These are phyloP conservation scores for Calonectria hawksworthii DNA, from an alignment of 2,329 filamentous ascomycete species.

Conservation along the genomic window DNA sequence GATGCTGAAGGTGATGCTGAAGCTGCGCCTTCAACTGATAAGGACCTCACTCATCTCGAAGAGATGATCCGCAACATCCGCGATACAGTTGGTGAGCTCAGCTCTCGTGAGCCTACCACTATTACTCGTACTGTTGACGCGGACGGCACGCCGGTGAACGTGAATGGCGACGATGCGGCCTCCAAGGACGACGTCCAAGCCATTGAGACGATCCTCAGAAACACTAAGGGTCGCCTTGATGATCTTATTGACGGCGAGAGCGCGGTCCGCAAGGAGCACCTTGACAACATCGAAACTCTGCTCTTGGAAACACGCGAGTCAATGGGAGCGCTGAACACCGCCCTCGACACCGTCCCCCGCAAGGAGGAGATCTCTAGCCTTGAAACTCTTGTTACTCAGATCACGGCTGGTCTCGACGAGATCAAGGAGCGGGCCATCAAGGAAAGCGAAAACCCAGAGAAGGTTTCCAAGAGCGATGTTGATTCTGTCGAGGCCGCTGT, in stretches of 20 bases:
- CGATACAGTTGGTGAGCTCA: constrained; percentile 61
- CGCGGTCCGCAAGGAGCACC: constrained; percentile 75
- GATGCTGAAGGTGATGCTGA: constrained; percentile 52
- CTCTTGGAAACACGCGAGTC: constrained; percentile 82
- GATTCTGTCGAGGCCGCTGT: constrained; percentile 85
- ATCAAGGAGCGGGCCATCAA: constrained; percentile 71
- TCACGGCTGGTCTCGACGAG: constrained; percentile 83
- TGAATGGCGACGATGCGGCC: constrained; percentile 52
- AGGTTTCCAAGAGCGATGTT: constrained; percentile 84
- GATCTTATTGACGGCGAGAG: constrained; percentile 82
- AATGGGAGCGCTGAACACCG: constrained; percentile 74
- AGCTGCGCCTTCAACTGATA: background rate
- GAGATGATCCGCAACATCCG: constrained; percentile 65
- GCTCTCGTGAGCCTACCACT: constrained; percentile 46
- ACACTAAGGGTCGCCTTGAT: constrained; percentile 90
- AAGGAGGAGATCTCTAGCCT: constrained; percentile 85
- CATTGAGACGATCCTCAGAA: constrained; percentile 90
- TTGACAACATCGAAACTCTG: constrained; percentile 74
- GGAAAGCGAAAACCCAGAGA: constrained; percentile 70
- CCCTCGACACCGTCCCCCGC: constrained; percentile 78
- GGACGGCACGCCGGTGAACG: constrained; percentile 33
- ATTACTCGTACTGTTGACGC: constrained; percentile 32
- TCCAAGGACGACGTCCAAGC: constrained; percentile 86
- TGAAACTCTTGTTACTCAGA: constrained; percentile 83
- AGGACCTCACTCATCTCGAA: constrained; percentile 53